Base-by-base conservation (phyloP, 768 basidiomycete species). In the Phlegmacium glaucopus region DNA sequence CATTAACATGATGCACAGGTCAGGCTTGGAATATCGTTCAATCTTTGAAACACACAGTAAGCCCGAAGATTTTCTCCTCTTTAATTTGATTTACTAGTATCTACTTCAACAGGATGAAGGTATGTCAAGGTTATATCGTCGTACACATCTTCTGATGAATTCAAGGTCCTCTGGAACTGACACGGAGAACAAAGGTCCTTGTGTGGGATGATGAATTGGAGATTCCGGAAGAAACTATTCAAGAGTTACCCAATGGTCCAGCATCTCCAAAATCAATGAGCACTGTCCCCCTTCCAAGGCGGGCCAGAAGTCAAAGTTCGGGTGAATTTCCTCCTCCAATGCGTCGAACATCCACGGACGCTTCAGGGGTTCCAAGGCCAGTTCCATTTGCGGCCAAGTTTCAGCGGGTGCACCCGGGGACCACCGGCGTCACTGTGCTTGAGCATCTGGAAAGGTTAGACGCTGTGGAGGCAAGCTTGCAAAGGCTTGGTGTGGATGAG, bases 1-100 rank as follows among this genome's bases (percentile, higher is more conserved):
- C 18, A 37, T 37, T 41, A 38, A 48, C 17, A 17, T 26, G 13
- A 17, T 32, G 16, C 11, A 32, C 48, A 77, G 75, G 90, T 10
- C 92, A 94, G 62, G 92, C 88, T 35, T 91, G 85, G 80, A 93
- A 94, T 56, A 86, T 94, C 30, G 77, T 94, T 2, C 87, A 93
- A 61, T 91, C 88, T 2, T 68, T 93, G 42, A 84, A 77, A 56
- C 90, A 93, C 61, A 61, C 71, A 15, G 89, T 90, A 60, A 62
- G 84, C 45, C n/a, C 38, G 39, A 18, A 29, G 43, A 9, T 25
- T 42, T 48, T 43, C 16, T 46, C 30, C 12, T n/a, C 18, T 26
- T 28, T 41, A 47, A 27, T 38, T 32, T 17, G n/a, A 39, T 28
- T 26, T 45, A 48, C 29, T 46, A 5, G 35, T 32, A 18, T 40